phyloP scores from a whole-genome alignment of 108 stramenopile genomes.

The Tribonema minus region DNA sequence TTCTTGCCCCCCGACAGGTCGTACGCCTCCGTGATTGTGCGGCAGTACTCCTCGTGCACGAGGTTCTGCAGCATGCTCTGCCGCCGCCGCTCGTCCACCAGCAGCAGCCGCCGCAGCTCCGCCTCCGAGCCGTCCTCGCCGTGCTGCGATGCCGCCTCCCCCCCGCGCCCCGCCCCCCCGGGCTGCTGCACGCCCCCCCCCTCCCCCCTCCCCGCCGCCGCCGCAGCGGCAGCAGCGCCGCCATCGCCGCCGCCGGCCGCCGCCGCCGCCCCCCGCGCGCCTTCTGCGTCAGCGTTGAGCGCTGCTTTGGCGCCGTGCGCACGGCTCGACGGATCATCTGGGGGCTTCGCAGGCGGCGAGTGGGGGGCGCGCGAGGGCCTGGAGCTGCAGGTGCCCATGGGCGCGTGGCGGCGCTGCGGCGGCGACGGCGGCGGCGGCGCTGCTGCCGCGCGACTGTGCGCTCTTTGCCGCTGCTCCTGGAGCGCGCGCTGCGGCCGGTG shows the following conservation, averaged over 20 bases:
- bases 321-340: no score
- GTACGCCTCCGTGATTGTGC: conserved; percentile 28
- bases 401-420: not conserved
- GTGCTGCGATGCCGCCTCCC: not conserved
- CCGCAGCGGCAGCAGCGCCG: not conserved
- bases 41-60: conserved; percentile 28
- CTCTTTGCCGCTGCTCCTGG: not conserved
- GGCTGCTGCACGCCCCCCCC: not conserved
- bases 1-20: not conserved
- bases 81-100: not conserved
- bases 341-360: no score
- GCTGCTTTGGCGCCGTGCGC: no score
- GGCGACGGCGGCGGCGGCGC: not conserved
- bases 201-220: not conserved
- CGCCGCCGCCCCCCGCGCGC: no score
- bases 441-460: not conserved
- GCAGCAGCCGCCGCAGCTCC: not conserved
- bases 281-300: not conserved
- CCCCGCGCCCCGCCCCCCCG: not conserved
- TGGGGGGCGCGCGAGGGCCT: no score
- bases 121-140: not conserved
- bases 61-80: conserved; percentile 11
- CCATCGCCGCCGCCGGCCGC: not conserved
- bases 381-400: no score
- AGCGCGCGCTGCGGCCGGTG: not conserved